phyloP scores from a whole-genome alignment of 108 stramenopile species.

The Stephanodiscus minutulus region DNA sequence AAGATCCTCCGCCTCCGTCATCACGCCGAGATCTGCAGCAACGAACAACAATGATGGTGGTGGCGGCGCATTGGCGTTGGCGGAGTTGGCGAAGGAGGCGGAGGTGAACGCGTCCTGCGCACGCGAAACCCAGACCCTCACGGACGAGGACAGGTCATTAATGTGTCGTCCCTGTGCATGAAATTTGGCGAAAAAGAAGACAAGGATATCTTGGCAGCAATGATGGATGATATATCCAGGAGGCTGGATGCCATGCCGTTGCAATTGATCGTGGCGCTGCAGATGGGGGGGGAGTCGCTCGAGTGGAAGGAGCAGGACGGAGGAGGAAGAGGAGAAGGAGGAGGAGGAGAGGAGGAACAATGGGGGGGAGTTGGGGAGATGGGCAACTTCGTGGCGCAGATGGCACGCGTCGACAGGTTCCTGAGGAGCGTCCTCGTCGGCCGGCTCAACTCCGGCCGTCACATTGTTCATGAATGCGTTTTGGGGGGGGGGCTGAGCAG shows the following conservation, averaged over 20 bases:
- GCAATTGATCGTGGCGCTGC: conserved; percentile 41
- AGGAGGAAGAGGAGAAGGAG: conserved; percentile 6
- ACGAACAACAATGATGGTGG: neutral
- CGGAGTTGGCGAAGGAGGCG: neutral
- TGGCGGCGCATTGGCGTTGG: neutral
- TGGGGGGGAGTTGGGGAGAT: too few species aligned
- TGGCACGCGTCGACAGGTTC: conserved; percentile 48
- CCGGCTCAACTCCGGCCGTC: conserved; percentile 59
- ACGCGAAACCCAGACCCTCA: conserved; percentile 34
- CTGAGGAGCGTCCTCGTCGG: conserved; percentile 60
- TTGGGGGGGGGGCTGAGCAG: too few species aligned
- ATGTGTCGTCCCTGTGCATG: conserved; percentile 24
- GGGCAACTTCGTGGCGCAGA: conserved; percentile 40
- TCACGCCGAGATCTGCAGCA: neutral
- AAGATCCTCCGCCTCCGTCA: neutral
- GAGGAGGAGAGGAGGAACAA: too few species aligned
- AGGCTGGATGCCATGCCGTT: conserved; percentile 41
- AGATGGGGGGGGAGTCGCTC: conserved; percentile 37
- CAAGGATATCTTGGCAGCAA: too few species aligned
- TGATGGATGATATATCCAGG: conserved; percentile 35
- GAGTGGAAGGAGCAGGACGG: conserved; percentile 42
- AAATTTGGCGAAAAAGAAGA: neutral
- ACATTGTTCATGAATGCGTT: too few species aligned
- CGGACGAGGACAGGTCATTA: conserved; percentile 33
- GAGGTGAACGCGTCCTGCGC: conserved; percentile 20